Evolutionary conservation across 2,329 filamentous ascomycete genomes (phyloP).

Genomic region (Aspergillus texensis): DNA sequence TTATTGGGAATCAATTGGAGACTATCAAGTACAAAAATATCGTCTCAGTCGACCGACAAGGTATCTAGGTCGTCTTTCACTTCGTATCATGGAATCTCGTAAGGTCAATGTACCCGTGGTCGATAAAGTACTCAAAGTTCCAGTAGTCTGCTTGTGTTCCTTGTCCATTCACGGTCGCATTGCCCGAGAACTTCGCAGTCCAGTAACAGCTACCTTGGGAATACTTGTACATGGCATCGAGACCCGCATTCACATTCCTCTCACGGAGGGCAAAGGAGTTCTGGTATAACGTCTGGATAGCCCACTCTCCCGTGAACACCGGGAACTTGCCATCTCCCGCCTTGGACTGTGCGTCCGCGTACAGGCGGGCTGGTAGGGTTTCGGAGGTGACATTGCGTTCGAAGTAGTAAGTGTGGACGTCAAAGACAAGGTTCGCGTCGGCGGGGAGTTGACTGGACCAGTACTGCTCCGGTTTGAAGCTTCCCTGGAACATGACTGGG

Average conservation of each 20-base stretch:
- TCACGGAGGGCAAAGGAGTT: constrained; percentile 22
- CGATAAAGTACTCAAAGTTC: constrained; percentile 21
- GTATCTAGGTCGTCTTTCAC: neutral
- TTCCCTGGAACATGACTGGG: constrained; percentile 31
- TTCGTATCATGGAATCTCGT: neutral
- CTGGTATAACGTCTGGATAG: constrained; percentile 21
- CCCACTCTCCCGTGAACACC: constrained; percentile 29
- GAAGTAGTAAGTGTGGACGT: constrained; percentile 31
- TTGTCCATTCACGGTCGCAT: constrained; percentile 19
- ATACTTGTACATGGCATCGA: constrained; percentile 18
- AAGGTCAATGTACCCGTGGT: constrained; percentile 15
- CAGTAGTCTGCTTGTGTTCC: constrained; percentile 21
- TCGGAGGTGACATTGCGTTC: constrained; percentile 19
- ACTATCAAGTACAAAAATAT: neutral
- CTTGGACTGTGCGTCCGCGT: constrained; percentile 19
- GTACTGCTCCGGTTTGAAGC: constrained; percentile 26
- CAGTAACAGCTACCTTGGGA: constrained; percentile 26
- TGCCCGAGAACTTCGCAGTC: constrained; percentile 22
- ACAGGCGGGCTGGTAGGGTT: constrained; percentile 22
- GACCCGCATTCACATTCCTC: constrained; percentile 20
- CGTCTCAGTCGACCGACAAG: neutral
- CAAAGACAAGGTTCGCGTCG: constrained; percentile 27
- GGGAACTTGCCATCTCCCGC: constrained; percentile 24
- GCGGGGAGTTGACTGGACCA: constrained; percentile 23
- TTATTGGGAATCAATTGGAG: neutral